Evolutionary conservation across 2,329 filamentous ascomycete genomes (phyloP).

Genomic region (Albophoma yamanashiensis): DNA sequence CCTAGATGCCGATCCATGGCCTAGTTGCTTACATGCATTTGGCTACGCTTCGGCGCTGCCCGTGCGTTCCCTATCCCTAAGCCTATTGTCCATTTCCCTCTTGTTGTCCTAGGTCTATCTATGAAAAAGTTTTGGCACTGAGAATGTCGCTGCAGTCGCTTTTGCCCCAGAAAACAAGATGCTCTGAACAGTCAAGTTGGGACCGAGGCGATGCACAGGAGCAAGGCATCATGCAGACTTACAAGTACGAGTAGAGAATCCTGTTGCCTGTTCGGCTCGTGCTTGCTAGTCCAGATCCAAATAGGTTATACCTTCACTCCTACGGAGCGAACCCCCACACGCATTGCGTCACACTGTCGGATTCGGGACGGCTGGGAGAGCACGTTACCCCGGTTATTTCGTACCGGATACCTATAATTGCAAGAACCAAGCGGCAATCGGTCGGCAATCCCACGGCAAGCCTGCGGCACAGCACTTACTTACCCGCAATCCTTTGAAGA

Average conservation of each 20-base stretch:
- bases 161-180: background rate
- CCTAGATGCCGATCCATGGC: too few relatives aligned
- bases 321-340: background rate
- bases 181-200: background rate
- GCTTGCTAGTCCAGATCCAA: background rate
- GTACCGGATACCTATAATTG: background rate
- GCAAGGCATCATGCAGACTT: background rate
- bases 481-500: too few relatives aligned
- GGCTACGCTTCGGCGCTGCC: too few relatives aligned
- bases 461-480: too few relatives aligned
- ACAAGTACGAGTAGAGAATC: background rate
- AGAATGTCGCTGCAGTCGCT: background rate
- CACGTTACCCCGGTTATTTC: background rate
- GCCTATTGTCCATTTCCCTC: too few relatives aligned
- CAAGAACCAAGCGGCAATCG: background rate
- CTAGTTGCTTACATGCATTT: too few relatives aligned
- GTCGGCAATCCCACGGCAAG: too few relatives aligned
- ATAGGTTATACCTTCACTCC: background rate
- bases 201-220: too few relatives aligned
- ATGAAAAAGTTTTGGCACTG: background rate
- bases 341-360: background rate
- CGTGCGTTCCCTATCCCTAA: too few relatives aligned
- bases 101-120: too few relatives aligned
- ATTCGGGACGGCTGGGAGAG: background rate
- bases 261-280: background rate